Base-by-base conservation (phyloP, 768 basidiomycete genomes). In the Sarcodon aspratus region DNA sequence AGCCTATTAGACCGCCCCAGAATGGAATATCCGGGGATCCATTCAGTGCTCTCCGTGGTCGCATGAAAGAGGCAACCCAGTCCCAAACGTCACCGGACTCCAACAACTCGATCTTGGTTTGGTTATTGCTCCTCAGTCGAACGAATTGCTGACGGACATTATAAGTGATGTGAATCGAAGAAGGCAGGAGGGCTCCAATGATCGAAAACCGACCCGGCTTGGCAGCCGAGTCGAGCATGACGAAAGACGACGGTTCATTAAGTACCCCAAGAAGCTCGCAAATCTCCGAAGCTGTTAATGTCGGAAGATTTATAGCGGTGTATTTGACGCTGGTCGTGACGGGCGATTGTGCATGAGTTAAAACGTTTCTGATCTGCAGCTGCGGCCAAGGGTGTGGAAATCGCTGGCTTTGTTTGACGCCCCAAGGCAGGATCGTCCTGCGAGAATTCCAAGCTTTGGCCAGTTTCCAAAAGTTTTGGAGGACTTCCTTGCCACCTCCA, bases 1-100 rank as follows among this genome's bases (percentile, higher is more conserved):
- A 88, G 63, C 89, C 89, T 18, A 90, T 63, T 11, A 91, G 67
- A 18, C 89, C 89, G 34, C 87, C 89, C 85, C 87, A 89, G 61
- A 91, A 91, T 0, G 87, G 88, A 40, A 79, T 61, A 9, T 78
- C 71, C 7, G 69, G 54, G 37, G 57, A 57, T 3, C 85, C 83
- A 18, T 70, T 70, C 18, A 55, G 51, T 8, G 72, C 76, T 50
- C 68, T 70, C 45, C 66, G 70, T 15, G 63, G 52, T 33, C 67
- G 72, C 81, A 88, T 85, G 64, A 82, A 88, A n/a, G 65, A 60
- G 21, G 76, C 71, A 18, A 88, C 65, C 85, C 85, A 91, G 36
- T 77, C 65, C 87, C 87, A 90, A 33, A 88, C 69, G 54, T 80
- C 76, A 18, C 63, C 59, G n/a, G 66, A 53, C 42, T 64, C 71